phyloP scores from a whole-genome alignment of 805 yeast species.

The Pichia heedii region DNA sequence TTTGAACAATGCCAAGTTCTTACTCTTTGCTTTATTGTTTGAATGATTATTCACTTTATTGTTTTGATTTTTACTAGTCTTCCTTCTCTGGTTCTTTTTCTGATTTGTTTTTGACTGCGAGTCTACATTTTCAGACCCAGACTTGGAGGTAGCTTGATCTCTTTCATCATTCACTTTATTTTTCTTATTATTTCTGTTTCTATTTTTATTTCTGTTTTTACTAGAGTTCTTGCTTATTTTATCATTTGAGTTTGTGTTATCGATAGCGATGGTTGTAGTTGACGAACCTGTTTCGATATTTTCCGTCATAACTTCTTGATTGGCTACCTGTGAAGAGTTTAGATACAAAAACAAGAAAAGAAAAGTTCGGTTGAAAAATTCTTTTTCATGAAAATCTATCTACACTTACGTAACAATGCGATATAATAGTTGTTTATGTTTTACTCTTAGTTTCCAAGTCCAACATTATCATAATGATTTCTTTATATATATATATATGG shows the following conservation, averaged over 20 bases:
- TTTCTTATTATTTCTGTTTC: not conserved
- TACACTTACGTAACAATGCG: too few species aligned
- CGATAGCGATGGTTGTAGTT: not conserved
- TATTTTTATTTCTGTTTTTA: slow-evolving; percentile 2
- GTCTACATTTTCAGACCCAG: too few species aligned
- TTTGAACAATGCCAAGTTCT: slow-evolving; percentile 8
- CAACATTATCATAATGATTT: too few species aligned
- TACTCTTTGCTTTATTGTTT: not conserved
- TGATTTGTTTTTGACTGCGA: not conserved
- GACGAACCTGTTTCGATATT: not conserved
- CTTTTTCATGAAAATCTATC: too few species aligned
- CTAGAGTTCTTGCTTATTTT: not conserved
- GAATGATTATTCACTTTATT: not conserved
- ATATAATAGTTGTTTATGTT: too few species aligned
- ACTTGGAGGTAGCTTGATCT: not conserved
- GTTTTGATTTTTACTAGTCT: not conserved
- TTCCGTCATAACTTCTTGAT: too few species aligned
- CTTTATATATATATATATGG: too few species aligned
- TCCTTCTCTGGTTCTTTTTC: not conserved
- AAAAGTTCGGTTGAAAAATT: too few species aligned
- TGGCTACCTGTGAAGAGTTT: too few species aligned
- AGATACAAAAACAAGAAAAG: too few species aligned
- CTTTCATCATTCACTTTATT: not conserved
- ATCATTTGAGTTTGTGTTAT: not conserved
- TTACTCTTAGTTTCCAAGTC: too few species aligned